phyloP scores from a whole-genome alignment of 2,329 filamentous ascomycete species.

The Sporothrix variecibatus region DNA sequence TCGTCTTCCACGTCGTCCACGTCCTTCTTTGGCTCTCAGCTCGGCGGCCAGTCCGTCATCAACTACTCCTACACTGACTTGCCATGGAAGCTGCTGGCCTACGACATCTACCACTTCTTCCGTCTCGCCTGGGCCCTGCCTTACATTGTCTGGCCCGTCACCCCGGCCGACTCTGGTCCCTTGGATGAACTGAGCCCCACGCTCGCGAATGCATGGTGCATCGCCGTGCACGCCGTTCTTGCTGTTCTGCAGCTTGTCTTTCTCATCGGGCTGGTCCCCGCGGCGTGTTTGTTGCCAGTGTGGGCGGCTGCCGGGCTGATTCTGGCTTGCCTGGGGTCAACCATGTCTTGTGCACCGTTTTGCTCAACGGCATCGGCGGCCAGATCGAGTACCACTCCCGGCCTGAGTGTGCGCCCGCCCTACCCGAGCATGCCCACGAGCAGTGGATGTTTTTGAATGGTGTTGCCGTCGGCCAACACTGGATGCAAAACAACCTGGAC shows the following conservation, averaged over 20 bases:
- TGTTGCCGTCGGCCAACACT: constrained; percentile 65
- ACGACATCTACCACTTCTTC: constrained; percentile 59
- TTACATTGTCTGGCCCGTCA: constrained; percentile 61
- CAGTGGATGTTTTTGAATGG: constrained; percentile 83
- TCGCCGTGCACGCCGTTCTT: constrained; percentile 61
- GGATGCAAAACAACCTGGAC: constrained; percentile 71
- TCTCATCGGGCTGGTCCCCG: constrained; percentile 59
- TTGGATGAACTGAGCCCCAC: constrained; percentile 67
- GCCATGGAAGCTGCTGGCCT: constrained; percentile 53
- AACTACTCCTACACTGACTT: constrained; percentile 63
- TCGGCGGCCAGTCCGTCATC: constrained; percentile 58
- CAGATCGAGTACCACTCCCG: constrained; percentile 54
- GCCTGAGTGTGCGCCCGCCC: constrained; percentile 51
- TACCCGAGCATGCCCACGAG: constrained; percentile 59
- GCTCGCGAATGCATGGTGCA: constrained; percentile 55
- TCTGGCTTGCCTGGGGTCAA: constrained; percentile 52
- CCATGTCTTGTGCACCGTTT: constrained; percentile 48
- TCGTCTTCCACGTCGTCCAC: constrained; percentile 15
- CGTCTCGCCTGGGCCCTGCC: constrained; percentile 58
- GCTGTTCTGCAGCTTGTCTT: constrained; percentile 61
- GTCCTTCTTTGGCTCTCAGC: constrained; percentile 60
- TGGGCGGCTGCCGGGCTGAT: constrained; percentile 49
- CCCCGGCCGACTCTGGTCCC: constrained; percentile 52
- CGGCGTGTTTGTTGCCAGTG: constrained; percentile 50
- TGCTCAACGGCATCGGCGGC: constrained; percentile 56